These are phyloP conservation scores for Colletotrichum sp. DNA, from an alignment of 2,329 filamentous ascomycete genomes.

Conservation along the genomic window DNA sequence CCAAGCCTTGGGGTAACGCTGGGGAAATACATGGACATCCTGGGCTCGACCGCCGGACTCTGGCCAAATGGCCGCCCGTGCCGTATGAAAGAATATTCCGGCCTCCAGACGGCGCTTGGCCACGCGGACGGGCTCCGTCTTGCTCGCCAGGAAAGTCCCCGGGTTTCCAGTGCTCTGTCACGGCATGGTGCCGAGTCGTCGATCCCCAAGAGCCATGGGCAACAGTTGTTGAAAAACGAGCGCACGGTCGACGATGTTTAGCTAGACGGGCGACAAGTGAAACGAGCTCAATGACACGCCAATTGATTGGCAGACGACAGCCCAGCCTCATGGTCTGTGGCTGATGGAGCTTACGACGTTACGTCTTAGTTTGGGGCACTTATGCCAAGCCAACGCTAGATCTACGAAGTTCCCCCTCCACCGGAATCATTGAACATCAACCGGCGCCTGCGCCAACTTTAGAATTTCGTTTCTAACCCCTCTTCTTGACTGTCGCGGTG, in stretches of 20 bases:
- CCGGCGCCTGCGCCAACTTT: neutral
- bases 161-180: neutral
- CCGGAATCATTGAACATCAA: neutral
- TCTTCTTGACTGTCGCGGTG: slow-evolving; percentile 9
- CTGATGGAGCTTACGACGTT: neutral
- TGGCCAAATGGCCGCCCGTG: neutral
- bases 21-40: slow-evolving; percentile 2
- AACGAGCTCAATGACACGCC: neutral
- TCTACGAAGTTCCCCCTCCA: neutral
- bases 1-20: neutral
- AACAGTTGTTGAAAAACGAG: neutral
- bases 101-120: neutral
- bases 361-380: neutral
- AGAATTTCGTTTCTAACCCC: neutral
- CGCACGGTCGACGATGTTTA: slow-evolving; percentile 1
- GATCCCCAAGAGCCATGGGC: slow-evolving; percentile 14
- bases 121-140: neutral
- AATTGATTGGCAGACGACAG: slow-evolving; percentile 4
- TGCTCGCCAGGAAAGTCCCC: neutral
- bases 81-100: neutral
- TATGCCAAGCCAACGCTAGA: neutral
- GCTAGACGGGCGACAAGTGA: neutral
- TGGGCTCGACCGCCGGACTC: neutral
- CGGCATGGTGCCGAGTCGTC: slow-evolving; percentile 2
- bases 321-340: neutral